Evolutionary conservation across 257 asterid genomes (phyloP).

Genomic region (Fraxinus pennsylvanica): DNA sequence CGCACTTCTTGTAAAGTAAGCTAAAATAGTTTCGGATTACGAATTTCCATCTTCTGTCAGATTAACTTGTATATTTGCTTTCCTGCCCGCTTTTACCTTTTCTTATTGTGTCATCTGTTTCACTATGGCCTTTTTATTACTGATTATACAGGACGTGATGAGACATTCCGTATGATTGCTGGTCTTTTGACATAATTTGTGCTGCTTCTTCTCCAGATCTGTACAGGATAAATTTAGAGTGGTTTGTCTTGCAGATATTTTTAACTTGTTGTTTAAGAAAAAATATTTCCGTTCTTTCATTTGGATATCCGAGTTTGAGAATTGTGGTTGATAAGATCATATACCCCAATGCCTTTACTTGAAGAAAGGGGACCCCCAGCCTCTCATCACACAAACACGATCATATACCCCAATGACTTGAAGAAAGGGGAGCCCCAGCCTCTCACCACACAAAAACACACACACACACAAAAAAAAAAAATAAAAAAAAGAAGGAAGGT

Average conservation of each 20-base stretch:
- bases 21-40: neutral
- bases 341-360: too few species aligned
- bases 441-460: constrained; percentile 14
- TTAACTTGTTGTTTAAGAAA: constrained; percentile 2
- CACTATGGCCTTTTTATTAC: constrained; percentile 3
- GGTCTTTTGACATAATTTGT: constrained; percentile 95
- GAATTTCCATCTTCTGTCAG: neutral
- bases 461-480: too few species aligned
- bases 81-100: constrained; percentile 2
- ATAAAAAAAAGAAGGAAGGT: too few species aligned
- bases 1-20: neutral
- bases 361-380: too few species aligned
- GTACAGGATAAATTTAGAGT: constrained; percentile 88
- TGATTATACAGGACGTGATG: constrained; percentile 82
- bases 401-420: too few species aligned
- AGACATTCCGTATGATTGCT: constrained; percentile 80
- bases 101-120: neutral
- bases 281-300: neutral
- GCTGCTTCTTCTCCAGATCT: constrained; percentile 98
- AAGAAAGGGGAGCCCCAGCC: too few species aligned
- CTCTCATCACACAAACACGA: constrained; percentile 13
- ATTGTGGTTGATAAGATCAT: too few species aligned
- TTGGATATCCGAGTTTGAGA: too few species aligned
- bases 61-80: neutral
- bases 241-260: constrained; percentile 47